These are phyloP conservation scores for Maudiozyma serrabonitensis DNA, from an alignment of 805 yeast genomes.

Conservation along the genomic window DNA sequence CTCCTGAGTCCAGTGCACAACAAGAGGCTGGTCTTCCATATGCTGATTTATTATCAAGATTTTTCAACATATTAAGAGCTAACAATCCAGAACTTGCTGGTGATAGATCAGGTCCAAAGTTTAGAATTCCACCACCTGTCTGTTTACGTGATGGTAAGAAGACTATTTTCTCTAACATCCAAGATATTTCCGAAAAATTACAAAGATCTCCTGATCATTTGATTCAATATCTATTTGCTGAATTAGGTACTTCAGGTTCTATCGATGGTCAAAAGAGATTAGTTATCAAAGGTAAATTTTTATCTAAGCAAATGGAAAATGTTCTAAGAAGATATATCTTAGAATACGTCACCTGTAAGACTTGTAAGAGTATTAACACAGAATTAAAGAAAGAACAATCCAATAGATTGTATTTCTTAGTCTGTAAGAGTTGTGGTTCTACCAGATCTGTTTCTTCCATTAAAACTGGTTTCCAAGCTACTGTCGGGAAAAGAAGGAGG, in stretches of 20 bases:
- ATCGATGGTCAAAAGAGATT: slow-evolving; percentile 96
- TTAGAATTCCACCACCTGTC: slow-evolving; percentile 95
- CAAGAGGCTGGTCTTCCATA: slow-evolving; percentile 59
- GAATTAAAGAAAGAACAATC: slow-evolving; percentile 90
- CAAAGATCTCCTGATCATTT: slow-evolving; percentile 96
- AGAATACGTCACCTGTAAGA: slow-evolving; percentile 97
- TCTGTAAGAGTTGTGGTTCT: slow-evolving; percentile 96
- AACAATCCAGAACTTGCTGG: slow-evolving; percentile 98
- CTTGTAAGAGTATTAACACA: slow-evolving; percentile 96
- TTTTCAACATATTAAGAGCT: slow-evolving; percentile 74
- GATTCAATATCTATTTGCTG: slow-evolving; percentile 93
- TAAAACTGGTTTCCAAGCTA: slow-evolving; percentile 99
- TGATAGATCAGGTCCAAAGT: slow-evolving; percentile 83
- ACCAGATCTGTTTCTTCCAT: slow-evolving; percentile 94
- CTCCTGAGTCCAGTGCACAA: slow-evolving; percentile 28
- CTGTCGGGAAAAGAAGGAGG: slow-evolving; percentile 82
- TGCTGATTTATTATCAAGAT: slow-evolving; percentile 68
- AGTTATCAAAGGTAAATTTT: slow-evolving; percentile 96
- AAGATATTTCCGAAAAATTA: slow-evolving; percentile 85
- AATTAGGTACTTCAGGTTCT: slow-evolving; percentile 98
- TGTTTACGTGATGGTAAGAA: slow-evolving; percentile 98
- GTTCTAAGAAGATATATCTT: slow-evolving; percentile 92
- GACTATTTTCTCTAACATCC: slow-evolving; percentile 92
- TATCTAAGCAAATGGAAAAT: slow-evolving; percentile 93
- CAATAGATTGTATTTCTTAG: slow-evolving; percentile 93